Percentiles rank a stretch among this genome's conserved stretches.
Evolutionary conservation across 1,284 basidiomycete species (phyloP).

Genomic region (Naganishia sp.): DNA sequence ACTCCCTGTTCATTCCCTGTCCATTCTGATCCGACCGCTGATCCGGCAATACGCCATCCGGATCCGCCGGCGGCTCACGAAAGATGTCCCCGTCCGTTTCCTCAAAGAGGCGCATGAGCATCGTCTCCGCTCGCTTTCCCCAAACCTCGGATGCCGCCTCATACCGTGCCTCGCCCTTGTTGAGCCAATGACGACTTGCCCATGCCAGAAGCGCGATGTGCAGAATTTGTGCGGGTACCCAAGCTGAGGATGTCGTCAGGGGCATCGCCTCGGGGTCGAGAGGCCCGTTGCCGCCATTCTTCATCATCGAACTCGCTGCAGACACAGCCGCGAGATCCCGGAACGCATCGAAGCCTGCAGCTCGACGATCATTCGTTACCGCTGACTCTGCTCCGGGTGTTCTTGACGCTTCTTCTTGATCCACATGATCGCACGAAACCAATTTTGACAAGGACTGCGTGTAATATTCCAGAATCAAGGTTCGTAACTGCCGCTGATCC

Average conservation of each 20-base stretch:
- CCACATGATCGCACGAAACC: slow-evolving; percentile 30
- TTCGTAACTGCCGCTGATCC: slow-evolving; percentile 12
- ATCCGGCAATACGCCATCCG: too few relatives aligned
- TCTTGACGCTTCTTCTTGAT: slow-evolving; percentile 1
- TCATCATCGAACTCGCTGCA: not conserved
- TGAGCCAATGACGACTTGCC: slow-evolving; percentile 45
- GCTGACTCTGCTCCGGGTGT: slow-evolving; percentile 4
- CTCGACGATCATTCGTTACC: slow-evolving; percentile 6
- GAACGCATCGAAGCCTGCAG: slow-evolving; percentile 32
- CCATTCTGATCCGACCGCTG: not conserved
- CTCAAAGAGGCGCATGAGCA: slow-evolving; percentile 30
- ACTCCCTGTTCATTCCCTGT: too few relatives aligned
- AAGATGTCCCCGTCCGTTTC: not conserved
- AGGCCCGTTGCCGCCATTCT: not conserved
- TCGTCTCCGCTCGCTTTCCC: slow-evolving; percentile 37
- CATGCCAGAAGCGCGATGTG: slow-evolving; percentile 44
- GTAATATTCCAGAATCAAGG: slow-evolving; percentile 27
- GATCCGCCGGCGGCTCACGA: too few relatives aligned
- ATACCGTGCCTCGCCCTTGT: slow-evolving; percentile 41
- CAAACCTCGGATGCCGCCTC: slow-evolving; percentile 43
- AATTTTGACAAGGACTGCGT: slow-evolving; percentile 28
- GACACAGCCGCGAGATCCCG: slow-evolving; percentile 22
- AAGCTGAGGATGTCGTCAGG: not conserved
- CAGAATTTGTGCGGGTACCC: slow-evolving; percentile 37
- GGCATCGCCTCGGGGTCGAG: not conserved